Conservation (phyloP, 208 protist genomes). For the Angomonas ambiguus region DNA sequence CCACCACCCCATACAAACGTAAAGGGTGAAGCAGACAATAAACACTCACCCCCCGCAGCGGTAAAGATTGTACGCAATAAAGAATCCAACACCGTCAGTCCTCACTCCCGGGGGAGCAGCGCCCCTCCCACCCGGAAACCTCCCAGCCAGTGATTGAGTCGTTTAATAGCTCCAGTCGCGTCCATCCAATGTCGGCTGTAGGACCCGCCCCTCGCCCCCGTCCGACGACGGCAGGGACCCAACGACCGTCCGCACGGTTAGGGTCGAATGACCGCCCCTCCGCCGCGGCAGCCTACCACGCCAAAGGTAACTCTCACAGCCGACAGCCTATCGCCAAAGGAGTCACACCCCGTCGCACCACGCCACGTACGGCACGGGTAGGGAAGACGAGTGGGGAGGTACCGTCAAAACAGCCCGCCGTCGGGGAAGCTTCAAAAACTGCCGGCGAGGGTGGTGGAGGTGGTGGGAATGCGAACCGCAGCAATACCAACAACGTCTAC, state of each 20-base stretch:
- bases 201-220: not conserved
- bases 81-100: not conserved
- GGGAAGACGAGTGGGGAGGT: not conserved
- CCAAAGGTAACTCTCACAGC: constrained; percentile 1
- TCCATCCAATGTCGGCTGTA: not conserved
- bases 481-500: not conserved
- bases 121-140: not conserved
- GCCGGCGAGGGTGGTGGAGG: too few relatives aligned
- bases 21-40: not conserved
- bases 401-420: not conserved
- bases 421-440: not conserved
- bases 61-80: not conserved
- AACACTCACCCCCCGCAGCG: not conserved
- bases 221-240: not conserved
- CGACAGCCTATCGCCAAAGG: not conserved
- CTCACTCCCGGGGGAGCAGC: not conserved
- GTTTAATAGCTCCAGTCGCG: not conserved
- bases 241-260: not conserved
- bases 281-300: constrained; percentile 11
- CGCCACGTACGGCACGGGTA: not conserved
- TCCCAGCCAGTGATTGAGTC: not conserved
- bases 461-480: not conserved
- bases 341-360: not conserved
- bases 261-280: not conserved
- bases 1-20: too few relatives aligned